A percentile compares a stretch with the other conserved stretches of the same genome.
phyloP scores from a whole-genome alignment of 2,329 filamentous ascomycete species.

The Calonectria fujianensis region DNA sequence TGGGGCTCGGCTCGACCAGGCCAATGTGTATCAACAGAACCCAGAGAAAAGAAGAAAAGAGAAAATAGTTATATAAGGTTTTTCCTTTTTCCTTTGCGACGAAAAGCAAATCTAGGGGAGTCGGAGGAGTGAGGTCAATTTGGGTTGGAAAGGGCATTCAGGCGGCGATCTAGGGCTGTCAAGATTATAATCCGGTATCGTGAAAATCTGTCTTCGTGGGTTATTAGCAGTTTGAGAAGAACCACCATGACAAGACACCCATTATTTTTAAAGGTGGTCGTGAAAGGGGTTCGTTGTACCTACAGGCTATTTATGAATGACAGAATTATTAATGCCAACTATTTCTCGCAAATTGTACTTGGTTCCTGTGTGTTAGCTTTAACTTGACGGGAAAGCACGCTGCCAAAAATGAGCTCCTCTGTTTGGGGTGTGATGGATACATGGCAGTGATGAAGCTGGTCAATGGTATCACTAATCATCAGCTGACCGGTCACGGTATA shows the following conservation, averaged over 20 bases:
- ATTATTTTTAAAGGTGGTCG: constrained; percentile 32
- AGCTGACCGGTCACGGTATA: constrained; percentile 2
- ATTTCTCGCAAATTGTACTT: background rate
- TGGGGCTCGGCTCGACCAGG: constrained; percentile 42
- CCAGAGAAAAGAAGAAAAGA: constrained; percentile 52
- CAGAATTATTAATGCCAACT: constrained; percentile 47
- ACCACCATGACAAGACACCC: constrained; percentile 38
- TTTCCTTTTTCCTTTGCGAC: constrained; percentile 51
- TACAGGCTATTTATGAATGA: constrained; percentile 54
- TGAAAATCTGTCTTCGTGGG: constrained; percentile 49
- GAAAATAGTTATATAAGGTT: constrained; percentile 56
- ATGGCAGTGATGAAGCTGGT: background rate
- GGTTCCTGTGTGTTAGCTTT: background rate
- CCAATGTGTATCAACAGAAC: constrained; percentile 55
- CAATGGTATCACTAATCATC: background rate
- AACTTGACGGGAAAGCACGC: background rate
- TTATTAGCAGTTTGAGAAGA: constrained; percentile 41
- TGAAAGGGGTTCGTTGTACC: constrained; percentile 47
- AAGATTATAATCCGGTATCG: constrained; percentile 48
- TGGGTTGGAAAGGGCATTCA: constrained; percentile 50
- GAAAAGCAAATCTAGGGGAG: constrained; percentile 50
- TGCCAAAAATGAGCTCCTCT: background rate
- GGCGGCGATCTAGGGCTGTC: constrained; percentile 51
- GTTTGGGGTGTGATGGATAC: background rate
- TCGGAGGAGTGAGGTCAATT: constrained; percentile 51